Evolutionary conservation across 192 early-diverging fungal species (phyloP).

Genomic region (Gonapodya prolifera): DNA sequence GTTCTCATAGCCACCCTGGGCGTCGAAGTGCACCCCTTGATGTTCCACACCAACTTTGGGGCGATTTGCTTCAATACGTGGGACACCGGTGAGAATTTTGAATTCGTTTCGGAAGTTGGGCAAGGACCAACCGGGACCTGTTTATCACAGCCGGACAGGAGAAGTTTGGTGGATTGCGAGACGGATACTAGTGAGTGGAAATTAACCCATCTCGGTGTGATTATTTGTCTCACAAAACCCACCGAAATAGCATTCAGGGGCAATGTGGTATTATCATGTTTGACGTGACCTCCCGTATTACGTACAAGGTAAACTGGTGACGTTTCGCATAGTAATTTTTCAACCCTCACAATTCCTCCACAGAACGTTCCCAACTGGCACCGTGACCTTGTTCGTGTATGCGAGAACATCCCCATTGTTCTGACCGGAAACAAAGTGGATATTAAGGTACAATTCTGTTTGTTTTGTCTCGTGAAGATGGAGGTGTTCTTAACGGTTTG

Average conservation of each 20-base stretch:
- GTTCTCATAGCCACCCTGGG: constrained; percentile 79
- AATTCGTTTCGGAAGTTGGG: neutral
- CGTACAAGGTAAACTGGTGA: constrained; percentile 60
- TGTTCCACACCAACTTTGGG: constrained; percentile 97
- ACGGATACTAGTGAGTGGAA: constrained; percentile 85
- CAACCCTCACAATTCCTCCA: neutral
- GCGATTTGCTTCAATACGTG: constrained; percentile 97
- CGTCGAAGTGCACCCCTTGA: constrained; percentile 97
- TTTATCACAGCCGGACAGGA: constrained; percentile 85
- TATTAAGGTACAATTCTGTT: constrained; percentile 61
- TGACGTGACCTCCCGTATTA: constrained; percentile 98
- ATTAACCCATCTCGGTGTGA: neutral
- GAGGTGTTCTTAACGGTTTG: neutral
- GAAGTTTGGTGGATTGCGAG: constrained; percentile 99
- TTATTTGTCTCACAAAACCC: neutral
- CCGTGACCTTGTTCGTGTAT: constrained; percentile 96
- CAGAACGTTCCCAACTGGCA: constrained; percentile 99
- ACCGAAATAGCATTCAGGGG: constrained; percentile 69
- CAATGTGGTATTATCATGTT: constrained; percentile 99
- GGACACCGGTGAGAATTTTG: constrained; percentile 60
- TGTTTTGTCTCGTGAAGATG: neutral
- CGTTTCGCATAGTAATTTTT: neutral
- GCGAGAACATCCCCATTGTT: constrained; percentile 99
- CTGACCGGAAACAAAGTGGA: constrained; percentile 99
- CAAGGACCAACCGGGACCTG: too few relatives aligned